phyloP scores from a whole-genome alignment of 441 rosid species.

The Adansonia madagascariensis region DNA sequence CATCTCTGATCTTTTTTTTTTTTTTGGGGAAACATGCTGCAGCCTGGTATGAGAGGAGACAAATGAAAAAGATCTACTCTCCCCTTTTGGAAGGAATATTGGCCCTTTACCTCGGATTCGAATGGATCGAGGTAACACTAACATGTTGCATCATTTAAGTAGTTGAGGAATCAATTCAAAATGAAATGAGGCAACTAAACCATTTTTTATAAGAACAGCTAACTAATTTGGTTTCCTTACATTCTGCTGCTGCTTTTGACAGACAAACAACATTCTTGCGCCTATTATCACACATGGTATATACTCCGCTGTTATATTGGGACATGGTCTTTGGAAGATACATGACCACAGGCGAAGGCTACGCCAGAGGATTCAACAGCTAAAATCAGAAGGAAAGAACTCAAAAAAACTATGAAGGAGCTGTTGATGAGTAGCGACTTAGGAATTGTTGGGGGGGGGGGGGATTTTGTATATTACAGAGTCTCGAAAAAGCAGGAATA shows the following conservation, averaged over 20 bases:
- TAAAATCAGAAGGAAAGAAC: constrained; percentile 51
- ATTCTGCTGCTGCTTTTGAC: constrained; percentile 31
- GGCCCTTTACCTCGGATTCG: constrained; percentile 89
- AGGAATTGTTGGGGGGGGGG: neutral
- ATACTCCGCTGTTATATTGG: constrained; percentile 73
- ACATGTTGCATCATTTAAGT: constrained; percentile 3
- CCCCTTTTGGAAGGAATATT: constrained; percentile 92
- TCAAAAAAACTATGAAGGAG: constrained; percentile 28
- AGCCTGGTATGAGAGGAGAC: constrained; percentile 97
- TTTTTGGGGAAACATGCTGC: constrained; percentile 23
- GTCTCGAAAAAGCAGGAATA: constrained; percentile 19
- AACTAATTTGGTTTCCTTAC: neutral
- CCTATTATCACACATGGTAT: constrained; percentile 92
- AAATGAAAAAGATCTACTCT: constrained; percentile 93
- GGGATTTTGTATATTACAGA: constrained; percentile 38
- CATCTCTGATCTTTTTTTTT: neutral
- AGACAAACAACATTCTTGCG: constrained; percentile 83
- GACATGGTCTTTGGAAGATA: constrained; percentile 90
- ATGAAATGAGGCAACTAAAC: neutral
- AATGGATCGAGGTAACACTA: constrained; percentile 83
- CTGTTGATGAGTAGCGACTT: constrained; percentile 3
- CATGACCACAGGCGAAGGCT: constrained; percentile 76
- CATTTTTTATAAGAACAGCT: constrained; percentile 8
- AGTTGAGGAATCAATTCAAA: constrained; percentile 11
- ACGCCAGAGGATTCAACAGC: constrained; percentile 63